Conservation (phyloP, 1,139 yeast genomes). For the Yamadazyma diospyri region DNA sequence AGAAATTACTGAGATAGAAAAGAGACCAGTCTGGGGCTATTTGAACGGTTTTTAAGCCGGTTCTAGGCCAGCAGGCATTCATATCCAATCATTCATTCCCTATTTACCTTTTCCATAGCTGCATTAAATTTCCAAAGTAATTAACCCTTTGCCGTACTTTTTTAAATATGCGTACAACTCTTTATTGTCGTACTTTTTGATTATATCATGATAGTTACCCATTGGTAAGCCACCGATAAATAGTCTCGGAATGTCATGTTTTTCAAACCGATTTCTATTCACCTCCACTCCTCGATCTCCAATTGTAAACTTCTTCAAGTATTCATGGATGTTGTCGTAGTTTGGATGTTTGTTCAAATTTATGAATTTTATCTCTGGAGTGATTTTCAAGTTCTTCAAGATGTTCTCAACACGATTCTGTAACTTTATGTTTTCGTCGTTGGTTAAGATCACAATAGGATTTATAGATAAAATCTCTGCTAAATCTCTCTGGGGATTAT, state of each 20-base stretch:
- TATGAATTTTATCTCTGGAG: slow-evolving; percentile 32
- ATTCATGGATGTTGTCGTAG: slow-evolving; percentile 21
- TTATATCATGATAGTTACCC: slow-evolving; percentile 24
- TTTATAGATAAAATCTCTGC: slow-evolving; percentile 29
- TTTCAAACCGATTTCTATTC: not conserved
- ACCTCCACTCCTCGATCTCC: slow-evolving; percentile 8
- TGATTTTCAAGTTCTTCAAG: slow-evolving; percentile 21
- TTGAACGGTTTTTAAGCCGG: not conserved
- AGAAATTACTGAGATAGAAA: not conserved
- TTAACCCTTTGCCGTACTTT: slow-evolving; percentile 25
- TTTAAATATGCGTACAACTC: slow-evolving; percentile 20
- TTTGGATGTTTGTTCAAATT: slow-evolving; percentile 32
- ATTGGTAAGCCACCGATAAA: slow-evolving; percentile 32
- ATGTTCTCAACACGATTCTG: slow-evolving; percentile 22
- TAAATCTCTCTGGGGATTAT: slow-evolving; percentile 19
- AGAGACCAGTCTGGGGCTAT: not conserved
- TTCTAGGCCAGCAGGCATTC: too few species aligned
- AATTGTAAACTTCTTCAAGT: slow-evolving; percentile 20
- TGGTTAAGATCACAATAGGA: slow-evolving; percentile 23
- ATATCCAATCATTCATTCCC: too few species aligned
- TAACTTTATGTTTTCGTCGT: slow-evolving; percentile 16
- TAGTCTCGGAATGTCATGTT: slow-evolving; percentile 24
- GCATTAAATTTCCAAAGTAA: slow-evolving; percentile 17
- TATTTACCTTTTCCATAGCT: too few species aligned
- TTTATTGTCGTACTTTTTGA: slow-evolving; percentile 19